Conservation (phyloP, 257 asterid species). For the Paulownia fortunei region DNA sequence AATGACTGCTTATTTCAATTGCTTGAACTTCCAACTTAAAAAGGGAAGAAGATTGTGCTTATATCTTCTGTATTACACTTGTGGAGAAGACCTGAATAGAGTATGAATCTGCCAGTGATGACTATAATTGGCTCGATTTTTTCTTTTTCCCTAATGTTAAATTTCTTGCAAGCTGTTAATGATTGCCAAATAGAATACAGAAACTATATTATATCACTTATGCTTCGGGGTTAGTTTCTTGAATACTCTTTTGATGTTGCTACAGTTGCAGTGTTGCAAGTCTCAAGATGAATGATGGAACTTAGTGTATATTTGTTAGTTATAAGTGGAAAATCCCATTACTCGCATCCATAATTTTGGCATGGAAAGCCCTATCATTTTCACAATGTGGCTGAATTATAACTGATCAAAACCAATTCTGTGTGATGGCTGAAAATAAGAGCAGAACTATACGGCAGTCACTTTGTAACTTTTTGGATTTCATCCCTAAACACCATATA, state of each 20-base stretch:
- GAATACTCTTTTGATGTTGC: too few species aligned
- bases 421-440: not conserved
- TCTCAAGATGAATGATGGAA: not conserved
- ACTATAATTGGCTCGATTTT: not conserved
- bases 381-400: not conserved
- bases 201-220: not conserved
- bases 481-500: not conserved
- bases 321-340: not conserved
- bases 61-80: not conserved
- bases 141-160: not conserved
- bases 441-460: not conserved
- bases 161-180: conserved; percentile 1
- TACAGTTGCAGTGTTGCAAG: too few species aligned
- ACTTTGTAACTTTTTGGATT: not conserved
- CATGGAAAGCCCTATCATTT: not conserved
- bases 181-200: not conserved
- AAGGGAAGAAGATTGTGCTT: conserved; percentile 12
- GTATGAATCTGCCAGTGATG: not conserved
- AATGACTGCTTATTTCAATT: not conserved
- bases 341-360: not conserved
- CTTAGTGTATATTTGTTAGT: not conserved
- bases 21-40: not conserved
- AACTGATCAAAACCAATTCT: not conserved
- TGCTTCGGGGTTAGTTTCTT: not conserved
- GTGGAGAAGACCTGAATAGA: not conserved